Conservation (phyloP, 169 alveolate species). For the Plasmodium inui region DNA sequence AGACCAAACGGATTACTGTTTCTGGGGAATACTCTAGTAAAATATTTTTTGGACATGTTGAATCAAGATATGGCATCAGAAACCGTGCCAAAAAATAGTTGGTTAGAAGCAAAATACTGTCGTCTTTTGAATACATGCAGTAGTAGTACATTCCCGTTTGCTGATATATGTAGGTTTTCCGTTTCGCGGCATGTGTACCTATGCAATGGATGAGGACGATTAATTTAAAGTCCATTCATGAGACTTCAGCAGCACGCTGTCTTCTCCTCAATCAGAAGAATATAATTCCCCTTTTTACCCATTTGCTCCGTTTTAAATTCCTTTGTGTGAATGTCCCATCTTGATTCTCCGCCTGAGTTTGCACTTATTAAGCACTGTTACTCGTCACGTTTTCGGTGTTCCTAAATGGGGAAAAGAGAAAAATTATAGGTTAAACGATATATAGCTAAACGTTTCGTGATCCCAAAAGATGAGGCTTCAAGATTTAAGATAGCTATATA, state of each 20-base stretch:
- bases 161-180: no score
- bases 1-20: neutral
- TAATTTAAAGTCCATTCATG: no score
- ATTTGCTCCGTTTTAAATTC: no score
- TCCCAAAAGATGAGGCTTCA: neutral
- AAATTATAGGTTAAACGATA: neutral
- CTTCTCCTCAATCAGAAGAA: no score
- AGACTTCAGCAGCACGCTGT: no score
- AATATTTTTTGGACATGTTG: neutral
- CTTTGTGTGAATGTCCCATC: no score
- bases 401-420: neutral
- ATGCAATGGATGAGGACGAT: no score
- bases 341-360: neutral
- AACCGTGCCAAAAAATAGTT: neutral
- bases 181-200: no score
- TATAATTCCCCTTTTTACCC: no score
- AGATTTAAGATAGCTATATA: neutral
- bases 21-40: neutral
- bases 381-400: neutral
- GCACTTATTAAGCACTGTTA: neutral
- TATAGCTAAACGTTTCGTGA: neutral
- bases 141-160: no score
- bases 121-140: no score
- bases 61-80: neutral
- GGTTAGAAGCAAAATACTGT: no score